These are phyloP conservation scores for Ilyonectria sp. DNA, from an alignment of 2,329 filamentous ascomycete genomes.

Conservation along the genomic window DNA sequence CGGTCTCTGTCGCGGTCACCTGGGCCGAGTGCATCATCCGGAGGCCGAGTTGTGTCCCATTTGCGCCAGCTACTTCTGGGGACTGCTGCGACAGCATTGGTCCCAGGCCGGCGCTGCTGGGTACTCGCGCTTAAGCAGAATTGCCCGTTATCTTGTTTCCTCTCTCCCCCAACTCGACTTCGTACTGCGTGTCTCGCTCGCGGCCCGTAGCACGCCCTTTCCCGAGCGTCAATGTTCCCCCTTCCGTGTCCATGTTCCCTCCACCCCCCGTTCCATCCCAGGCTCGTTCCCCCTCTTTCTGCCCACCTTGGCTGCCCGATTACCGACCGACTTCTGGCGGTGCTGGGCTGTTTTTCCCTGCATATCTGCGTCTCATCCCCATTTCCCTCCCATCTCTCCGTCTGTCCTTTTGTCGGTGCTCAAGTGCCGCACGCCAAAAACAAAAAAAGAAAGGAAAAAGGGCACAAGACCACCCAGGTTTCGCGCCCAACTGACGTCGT, in stretches of 20 bases:
- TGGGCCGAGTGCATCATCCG: slow-evolving; percentile 25
- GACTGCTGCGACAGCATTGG: neutral
- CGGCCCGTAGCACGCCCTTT: neutral
- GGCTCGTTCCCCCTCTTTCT: slow-evolving; percentile 17
- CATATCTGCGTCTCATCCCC: slow-evolving; percentile 22
- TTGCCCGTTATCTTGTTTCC: slow-evolving; percentile 22
- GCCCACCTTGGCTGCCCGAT: slow-evolving; percentile 21
- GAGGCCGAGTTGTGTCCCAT: slow-evolving; percentile 20
- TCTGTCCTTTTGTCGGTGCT: neutral
- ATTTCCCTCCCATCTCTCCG: neutral
- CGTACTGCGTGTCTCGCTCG: neutral
- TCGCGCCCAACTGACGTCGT: slow-evolving; percentile 17
- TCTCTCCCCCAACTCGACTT: neutral
- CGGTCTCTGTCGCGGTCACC: slow-evolving; percentile 36
- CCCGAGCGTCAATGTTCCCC: neutral
- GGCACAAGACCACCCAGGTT: neutral
- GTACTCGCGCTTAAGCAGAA: slow-evolving; percentile 13
- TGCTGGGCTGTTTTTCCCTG: slow-evolving; percentile 18
- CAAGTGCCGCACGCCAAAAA: slow-evolving; percentile 8
- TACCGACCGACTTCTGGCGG: slow-evolving; percentile 23
- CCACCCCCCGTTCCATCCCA: neutral
- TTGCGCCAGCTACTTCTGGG: neutral
- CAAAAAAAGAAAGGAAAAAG: slow-evolving; percentile 13
- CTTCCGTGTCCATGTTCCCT: neutral
- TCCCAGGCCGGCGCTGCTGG: slow-evolving; percentile 12